phyloP scores from a whole-genome alignment of 768 basidiomycete species.

The Leccinum barrowsii region DNA sequence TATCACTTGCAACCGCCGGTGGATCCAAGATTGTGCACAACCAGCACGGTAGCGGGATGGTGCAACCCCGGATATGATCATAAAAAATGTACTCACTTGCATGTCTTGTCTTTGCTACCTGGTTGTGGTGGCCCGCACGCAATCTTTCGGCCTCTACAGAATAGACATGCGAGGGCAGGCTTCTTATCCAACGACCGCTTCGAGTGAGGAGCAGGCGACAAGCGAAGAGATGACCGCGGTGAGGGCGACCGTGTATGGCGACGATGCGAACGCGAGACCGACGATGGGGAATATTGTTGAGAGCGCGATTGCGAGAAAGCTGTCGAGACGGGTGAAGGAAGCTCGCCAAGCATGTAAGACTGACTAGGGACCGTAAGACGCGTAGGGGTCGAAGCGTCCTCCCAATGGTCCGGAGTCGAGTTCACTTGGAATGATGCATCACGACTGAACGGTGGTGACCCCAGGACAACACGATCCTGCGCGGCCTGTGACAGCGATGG shows the following conservation, averaged over 20 bases:
- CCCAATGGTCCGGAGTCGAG: conserved; percentile 21
- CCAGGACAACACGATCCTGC: conserved; percentile 14
- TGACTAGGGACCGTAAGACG: conserved; percentile 10
- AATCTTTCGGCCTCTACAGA: conserved; percentile 66
- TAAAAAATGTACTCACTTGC: conserved; percentile 51
- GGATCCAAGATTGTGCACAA: conserved; percentile 4
- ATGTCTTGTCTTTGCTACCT: conserved; percentile 52
- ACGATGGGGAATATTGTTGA: conserved; percentile 10
- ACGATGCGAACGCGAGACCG: conserved; percentile 19
- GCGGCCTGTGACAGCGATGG: conserved; percentile 5
- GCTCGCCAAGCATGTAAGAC: conserved; percentile 20
- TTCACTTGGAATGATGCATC: conserved; percentile 8
- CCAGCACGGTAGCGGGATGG: conserved; percentile 2
- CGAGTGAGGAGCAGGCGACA: conserved; percentile 22
- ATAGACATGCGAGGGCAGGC: conserved; percentile 60
- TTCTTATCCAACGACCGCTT: conserved; percentile 43
- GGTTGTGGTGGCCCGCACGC: conserved; percentile 60
- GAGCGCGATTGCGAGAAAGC: conserved; percentile 11
- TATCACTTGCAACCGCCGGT: conserved; percentile 13
- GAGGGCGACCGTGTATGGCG: conserved; percentile 28
- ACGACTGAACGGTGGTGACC: conserved; percentile 14
- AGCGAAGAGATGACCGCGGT: conserved; percentile 14
- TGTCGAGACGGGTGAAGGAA: conserved; percentile 5
- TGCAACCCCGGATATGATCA: background rate
- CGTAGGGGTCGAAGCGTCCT: conserved; percentile 9